A percentile compares a stretch with the other conserved stretches of the same genome.
Conservation (phyloP, 106 monocot species). For the Phalaenopsis equestris region DNA sequence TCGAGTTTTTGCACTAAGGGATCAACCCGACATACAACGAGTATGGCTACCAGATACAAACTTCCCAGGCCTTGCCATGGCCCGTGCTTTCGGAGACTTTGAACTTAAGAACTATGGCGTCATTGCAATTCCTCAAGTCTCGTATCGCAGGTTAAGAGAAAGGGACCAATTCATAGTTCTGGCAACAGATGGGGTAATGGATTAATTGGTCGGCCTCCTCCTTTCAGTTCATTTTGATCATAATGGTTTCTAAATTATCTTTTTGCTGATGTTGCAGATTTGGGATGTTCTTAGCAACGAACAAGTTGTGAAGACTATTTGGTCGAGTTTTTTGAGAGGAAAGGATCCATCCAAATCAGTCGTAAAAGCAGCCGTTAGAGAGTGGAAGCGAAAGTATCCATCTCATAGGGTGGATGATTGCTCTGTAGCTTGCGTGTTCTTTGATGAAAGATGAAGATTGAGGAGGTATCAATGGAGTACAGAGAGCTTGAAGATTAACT, state of each 20-base stretch:
- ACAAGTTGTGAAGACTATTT: constrained; percentile 43
- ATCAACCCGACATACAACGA: constrained; percentile 54
- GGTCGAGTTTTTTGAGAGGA: constrained; percentile 19
- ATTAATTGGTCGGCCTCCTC: background rate
- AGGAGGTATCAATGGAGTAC: background rate
- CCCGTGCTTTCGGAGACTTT: constrained; percentile 80
- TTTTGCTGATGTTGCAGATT: constrained; percentile 26
- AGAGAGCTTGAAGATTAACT: too few species aligned
- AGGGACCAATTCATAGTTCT: constrained; percentile 72
- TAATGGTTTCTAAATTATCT: background rate
- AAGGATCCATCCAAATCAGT: constrained; percentile 62
- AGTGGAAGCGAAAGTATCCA: constrained; percentile 62
- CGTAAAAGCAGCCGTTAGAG: constrained; percentile 46
- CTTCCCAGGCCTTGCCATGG: constrained; percentile 88
- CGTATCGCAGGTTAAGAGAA: constrained; percentile 32
- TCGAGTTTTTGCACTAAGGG: constrained; percentile 56
- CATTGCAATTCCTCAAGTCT: constrained; percentile 65
- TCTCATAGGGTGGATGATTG: constrained; percentile 69
- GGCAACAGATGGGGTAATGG: constrained; percentile 72
- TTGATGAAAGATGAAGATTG: constrained; percentile 27
- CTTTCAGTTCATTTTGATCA: background rate
- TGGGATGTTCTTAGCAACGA: constrained; percentile 91
- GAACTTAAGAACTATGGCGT: constrained; percentile 85
- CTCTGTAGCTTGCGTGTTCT: constrained; percentile 69
- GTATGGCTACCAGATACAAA: constrained; percentile 79